Percentiles rank a stretch among this genome's conserved stretches.
phyloP scores from a whole-genome alignment of 176 grass and related monocot genomes.

The Panicum miliaceum region DNA sequence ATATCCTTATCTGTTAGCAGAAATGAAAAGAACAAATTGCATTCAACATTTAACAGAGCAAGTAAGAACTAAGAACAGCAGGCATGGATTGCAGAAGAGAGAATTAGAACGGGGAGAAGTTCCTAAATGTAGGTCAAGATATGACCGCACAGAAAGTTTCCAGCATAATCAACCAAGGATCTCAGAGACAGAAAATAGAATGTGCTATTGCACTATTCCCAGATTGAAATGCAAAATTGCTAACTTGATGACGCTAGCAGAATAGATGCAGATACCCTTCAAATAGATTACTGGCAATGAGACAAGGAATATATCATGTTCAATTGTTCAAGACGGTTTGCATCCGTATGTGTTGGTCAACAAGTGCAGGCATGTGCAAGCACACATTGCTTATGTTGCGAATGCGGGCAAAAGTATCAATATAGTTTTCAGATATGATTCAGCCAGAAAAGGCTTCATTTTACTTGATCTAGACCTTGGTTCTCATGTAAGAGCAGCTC shows the following conservation, averaged over 20 bases:
- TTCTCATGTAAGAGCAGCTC: background rate
- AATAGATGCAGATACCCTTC: background rate
- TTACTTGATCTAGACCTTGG: conserved; percentile 9
- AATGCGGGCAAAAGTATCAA: background rate
- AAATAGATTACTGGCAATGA: background rate
- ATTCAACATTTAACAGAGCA: conserved; percentile 18
- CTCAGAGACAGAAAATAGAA: background rate
- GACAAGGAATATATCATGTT: background rate
- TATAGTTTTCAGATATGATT: conserved; percentile 19
- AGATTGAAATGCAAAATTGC: conserved; percentile 11
- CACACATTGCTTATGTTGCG: background rate
- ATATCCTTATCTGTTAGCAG: conserved; percentile 68
- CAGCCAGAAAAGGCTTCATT: conserved; percentile 15
- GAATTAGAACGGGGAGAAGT: background rate
- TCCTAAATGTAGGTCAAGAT: conserved; percentile 10
- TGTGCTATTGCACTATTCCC: background rate
- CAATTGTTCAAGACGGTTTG: background rate
- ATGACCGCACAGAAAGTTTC: background rate
- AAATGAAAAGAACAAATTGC: conserved; percentile 34
- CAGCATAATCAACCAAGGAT: conserved; percentile 2
- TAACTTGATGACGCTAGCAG: background rate
- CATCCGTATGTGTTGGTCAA: background rate
- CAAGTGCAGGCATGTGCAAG: background rate
- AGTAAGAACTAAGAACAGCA: conserved; percentile 22
- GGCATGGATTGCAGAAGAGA: background rate